Conservation (phyloP, 2,329 filamentous ascomycete species). For the Polychaeton citri region DNA sequence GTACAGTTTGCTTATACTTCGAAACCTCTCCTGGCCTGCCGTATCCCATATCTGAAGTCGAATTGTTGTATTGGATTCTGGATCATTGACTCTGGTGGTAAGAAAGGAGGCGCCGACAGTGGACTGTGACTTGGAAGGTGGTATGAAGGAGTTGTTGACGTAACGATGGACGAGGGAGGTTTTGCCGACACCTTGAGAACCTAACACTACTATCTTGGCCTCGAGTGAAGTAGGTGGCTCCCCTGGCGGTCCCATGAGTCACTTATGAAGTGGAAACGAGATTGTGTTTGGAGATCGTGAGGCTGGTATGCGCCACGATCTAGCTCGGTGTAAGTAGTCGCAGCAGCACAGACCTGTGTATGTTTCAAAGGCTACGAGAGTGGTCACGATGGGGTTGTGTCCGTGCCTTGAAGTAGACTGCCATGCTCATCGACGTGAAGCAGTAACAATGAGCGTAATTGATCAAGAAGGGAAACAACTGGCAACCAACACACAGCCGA, state of each 20-base stretch:
- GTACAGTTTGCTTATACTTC: conserved; percentile 87
- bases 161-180: conserved; percentile 66
- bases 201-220: conserved; percentile 70
- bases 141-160: conserved; percentile 58
- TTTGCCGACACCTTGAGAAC: conserved; percentile 68
- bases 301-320: too few relatives aligned
- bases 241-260: neutral
- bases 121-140: conserved; percentile 32
- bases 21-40: conserved; percentile 87
- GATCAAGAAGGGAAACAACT: too few relatives aligned
- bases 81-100: conserved; percentile 57
- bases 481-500: too few relatives aligned
- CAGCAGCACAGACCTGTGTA: too few relatives aligned
- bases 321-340: too few relatives aligned
- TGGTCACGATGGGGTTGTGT: too few relatives aligned
- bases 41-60: conserved; percentile 97
- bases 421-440: too few relatives aligned
- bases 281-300: too few relatives aligned
- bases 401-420: too few relatives aligned
- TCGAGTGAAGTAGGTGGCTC: conserved; percentile 43
- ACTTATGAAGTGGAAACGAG: too few relatives aligned
- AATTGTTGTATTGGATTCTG: conserved; percentile 72
- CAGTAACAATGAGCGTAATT: too few relatives aligned
- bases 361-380: too few relatives aligned
- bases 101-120: conserved; percentile 43